These are phyloP conservation scores for Lolium perenne DNA, from an alignment of 176 grass and related monocot species.

Conservation along the genomic window DNA sequence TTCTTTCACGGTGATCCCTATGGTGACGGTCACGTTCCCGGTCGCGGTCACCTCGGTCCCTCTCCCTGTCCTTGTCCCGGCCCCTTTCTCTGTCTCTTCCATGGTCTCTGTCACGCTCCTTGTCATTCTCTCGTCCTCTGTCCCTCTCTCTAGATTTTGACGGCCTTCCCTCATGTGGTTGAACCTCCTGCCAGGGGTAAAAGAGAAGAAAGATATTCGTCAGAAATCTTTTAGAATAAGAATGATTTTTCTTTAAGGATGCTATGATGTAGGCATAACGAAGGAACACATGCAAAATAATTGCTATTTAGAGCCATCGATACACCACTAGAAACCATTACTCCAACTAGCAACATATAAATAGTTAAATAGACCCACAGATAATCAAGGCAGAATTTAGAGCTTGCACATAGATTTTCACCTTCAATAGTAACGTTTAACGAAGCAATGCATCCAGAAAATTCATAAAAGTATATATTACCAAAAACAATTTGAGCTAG, in stretches of 20 bases:
- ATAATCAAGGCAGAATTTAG: not conserved
- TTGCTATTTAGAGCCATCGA: not conserved
- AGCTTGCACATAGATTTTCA: not conserved
- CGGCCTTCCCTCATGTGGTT: conserved; percentile 62
- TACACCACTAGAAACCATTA: not conserved
- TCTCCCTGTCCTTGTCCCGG: conserved; percentile 55
- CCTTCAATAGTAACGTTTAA: not conserved
- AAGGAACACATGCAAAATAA: conserved; percentile 18
- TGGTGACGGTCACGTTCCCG: conserved; percentile 65
- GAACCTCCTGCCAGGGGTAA: conserved; percentile 48
- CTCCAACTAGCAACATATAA: not conserved
- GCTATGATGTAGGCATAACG: not conserved
- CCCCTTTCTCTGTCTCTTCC: conserved; percentile 61
- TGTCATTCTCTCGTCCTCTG: conserved; percentile 62
- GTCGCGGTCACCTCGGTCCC: conserved; percentile 52
- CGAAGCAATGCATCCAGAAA: not conserved
- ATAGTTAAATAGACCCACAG: not conserved
- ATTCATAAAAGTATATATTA: not conserved
- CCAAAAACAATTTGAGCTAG: not conserved
- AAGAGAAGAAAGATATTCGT: not conserved
- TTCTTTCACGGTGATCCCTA: conserved; percentile 78
- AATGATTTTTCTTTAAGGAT: not conserved
- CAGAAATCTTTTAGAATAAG: not conserved
- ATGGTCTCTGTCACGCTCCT: conserved; percentile 57
- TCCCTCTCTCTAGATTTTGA: conserved; percentile 85